phyloP scores from a whole-genome alignment of 2,329 filamentous ascomycete genomes.

The Aureobasidium sp. region DNA sequence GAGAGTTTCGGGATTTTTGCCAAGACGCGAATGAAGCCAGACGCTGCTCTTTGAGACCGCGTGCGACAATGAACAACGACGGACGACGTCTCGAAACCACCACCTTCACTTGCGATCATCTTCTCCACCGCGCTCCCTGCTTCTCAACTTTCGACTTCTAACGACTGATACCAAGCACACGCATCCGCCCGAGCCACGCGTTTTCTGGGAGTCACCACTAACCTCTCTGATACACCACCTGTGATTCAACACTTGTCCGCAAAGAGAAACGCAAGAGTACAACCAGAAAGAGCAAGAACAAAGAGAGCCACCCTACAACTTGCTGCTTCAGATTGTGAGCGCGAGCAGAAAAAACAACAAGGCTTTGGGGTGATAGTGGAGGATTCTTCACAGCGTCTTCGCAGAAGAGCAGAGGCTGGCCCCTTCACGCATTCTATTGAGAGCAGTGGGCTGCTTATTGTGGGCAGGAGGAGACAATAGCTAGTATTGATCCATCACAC shows the following conservation, averaged over 20 bases:
- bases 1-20: neutral
- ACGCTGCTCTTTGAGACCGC: neutral
- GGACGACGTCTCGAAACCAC: neutral
- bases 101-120: neutral
- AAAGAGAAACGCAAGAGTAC: neutral
- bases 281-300: neutral
- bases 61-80: neutral
- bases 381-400: slow-evolving; percentile 7
- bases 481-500: slow-evolving; percentile 45
- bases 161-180: neutral
- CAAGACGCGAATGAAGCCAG: neutral
- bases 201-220: neutral
- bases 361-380: slow-evolving; percentile 7
- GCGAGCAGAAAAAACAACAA: slow-evolving; percentile 4
- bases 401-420: slow-evolving; percentile 1
- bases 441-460: slow-evolving; percentile 12
- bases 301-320: neutral
- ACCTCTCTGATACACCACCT: neutral
- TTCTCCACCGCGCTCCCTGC: neutral
- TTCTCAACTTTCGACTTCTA: neutral
- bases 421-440: neutral
- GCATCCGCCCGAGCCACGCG: neutral
- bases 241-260: neutral
- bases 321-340: neutral
- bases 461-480: slow-evolving; percentile 29